Base-by-base conservation (phyloP, 1,284 basidiomycete species). In the Pyrrhoderma lamaoense region DNA sequence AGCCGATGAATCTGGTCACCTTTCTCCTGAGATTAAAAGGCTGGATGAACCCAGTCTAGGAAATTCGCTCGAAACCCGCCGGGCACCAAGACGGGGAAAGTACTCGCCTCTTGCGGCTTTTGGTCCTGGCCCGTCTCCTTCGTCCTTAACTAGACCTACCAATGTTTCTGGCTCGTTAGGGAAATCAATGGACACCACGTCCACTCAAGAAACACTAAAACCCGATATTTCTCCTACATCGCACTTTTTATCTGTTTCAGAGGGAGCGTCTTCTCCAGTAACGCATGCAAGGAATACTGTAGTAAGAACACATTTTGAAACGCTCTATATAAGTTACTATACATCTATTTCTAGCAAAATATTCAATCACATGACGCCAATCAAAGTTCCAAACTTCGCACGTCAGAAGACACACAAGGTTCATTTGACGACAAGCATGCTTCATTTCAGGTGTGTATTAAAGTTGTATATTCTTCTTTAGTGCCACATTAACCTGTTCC, bases 91-190 rank as follows among this genome's bases (percentile, higher is more conserved):
- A 9, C 44, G 45, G 21, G 25, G 35, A 25, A 56, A 52, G 47
- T 56, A 56, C 34, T 56, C 54, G 14, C 54, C 54, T 8, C 49
- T 56, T 35, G 54, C 54, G 4, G 54, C 54, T 22, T 56, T 56
- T 18, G 51, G 54, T 2, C 48, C 45, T 11, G 34, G 36, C 22
- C 31, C 44, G 14, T 47, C 51, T 18, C 38, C 43, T 8, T 42
- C 49, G 11, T 23, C 21, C 18, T 11, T 11, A 31, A 31, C 27
- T 5, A 31, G 27, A 5, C 27, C 27, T 31, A 31, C 27, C 11
- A 5, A 5, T 31, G 27, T n/a, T n/a, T 42, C 43, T 4, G 19
- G 13, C 19, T n/a, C 35, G 11, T 5, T 16, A 16, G 19, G 18
- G 35, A 19, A 34, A n/a, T 11, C 18, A 18, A 39, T 13, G 13